phyloP scores from a whole-genome alignment of 2,329 filamentous ascomycete species.

The Cladosporium sp. region DNA sequence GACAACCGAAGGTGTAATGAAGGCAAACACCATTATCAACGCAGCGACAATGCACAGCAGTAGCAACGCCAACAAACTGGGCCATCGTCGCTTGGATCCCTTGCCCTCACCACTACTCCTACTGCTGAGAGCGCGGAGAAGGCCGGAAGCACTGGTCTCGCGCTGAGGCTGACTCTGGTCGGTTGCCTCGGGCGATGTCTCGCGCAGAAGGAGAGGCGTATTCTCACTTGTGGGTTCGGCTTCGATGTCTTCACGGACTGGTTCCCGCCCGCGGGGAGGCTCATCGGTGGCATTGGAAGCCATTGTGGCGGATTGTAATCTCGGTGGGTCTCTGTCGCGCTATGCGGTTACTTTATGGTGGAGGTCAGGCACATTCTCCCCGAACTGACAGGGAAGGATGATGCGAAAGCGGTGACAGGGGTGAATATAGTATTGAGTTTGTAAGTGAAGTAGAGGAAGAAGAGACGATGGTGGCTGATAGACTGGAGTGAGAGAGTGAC shows the following conservation, averaged over 20 bases:
- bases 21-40: constrained; percentile 70
- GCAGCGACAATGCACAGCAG: constrained; percentile 61
- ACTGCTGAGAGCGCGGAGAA: constrained; percentile 30
- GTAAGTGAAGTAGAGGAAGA: constrained; percentile 1
- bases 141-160: constrained; percentile 28
- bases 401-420: neutral
- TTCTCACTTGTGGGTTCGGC: constrained; percentile 30
- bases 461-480: constrained; percentile 1
- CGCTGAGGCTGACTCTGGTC: constrained; percentile 15
- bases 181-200: constrained; percentile 19
- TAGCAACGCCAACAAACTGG: constrained; percentile 69
- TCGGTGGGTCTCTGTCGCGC: neutral
- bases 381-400: neutral
- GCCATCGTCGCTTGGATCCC: constrained; percentile 59
- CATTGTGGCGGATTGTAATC: constrained; percentile 1
- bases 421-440: neutral
- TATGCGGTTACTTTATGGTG: neutral
- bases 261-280: constrained; percentile 9
- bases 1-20: constrained; percentile 74
- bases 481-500: too few species aligned
- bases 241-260: constrained; percentile 4
- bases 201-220: constrained; percentile 37
- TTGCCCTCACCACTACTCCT: constrained; percentile 24
- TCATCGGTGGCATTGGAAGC: constrained; percentile 11
- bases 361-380: neutral